Base-by-base conservation (phyloP, 1,284 basidiomycete genomes). In the Ceratobasidium sp. region DNA sequence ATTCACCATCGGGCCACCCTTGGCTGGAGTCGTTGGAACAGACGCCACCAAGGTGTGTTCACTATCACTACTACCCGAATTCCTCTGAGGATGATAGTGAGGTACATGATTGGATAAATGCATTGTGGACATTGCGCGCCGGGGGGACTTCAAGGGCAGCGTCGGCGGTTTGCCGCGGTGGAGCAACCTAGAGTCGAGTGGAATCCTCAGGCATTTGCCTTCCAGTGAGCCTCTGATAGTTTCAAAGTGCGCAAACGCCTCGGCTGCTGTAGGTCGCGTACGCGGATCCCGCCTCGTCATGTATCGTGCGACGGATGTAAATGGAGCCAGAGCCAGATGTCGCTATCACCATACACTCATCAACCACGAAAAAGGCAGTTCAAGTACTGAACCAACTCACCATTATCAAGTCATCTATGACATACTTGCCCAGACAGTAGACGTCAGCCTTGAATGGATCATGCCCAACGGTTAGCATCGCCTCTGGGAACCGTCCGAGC, bases 371-470 rank as follows among this genome's bases (percentile, higher is more conserved):
- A 49, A 31, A 31, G 15, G 20, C 11, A 20, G 6, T 20, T 49
- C 5, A 28, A 26, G 10, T 1, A 35, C 39, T 15, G 2, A n/a
- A 47, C 42, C 11, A 28, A 39, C 66, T 31, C 33, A 68, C 66
- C 66, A 23, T 56, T 15, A 71, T 71, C 68, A 71, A 31, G 20
- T 71, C 35, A n/a, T 71, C 68, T 3, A 71, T 71, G n/a, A 71
- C 68, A 47, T 71, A 71, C 54, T 60, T 71, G n/a, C 68, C 68
- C 53, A 71, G 17, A 39, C 68, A 71, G 31, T 71, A 71, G 7
- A 71, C 68, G 23, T 71, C 68, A 11, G 68, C 68, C 54, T 71
- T 71, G 68, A 71, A 71, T 23, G 68, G 68, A n/a, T 71, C 68
- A 37, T 71, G 68, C 17, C 68, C 68, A 42, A 60, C 68, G 20